Base-by-base conservation (phyloP, 768 basidiomycete genomes). In the Melanogaster broomeanus region DNA sequence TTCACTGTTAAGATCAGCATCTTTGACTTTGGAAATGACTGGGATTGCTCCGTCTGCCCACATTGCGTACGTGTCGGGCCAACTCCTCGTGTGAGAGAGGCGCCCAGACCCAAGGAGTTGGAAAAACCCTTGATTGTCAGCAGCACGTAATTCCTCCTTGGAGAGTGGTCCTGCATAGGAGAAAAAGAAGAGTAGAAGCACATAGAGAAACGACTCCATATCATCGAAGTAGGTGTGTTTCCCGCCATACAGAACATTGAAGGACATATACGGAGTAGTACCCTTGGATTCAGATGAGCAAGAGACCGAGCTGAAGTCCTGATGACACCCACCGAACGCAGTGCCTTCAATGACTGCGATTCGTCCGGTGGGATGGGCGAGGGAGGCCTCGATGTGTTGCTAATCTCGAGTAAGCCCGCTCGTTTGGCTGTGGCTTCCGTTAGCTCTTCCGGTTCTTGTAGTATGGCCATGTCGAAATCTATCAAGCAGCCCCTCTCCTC, bases 241-340 rank as follows among this genome's bases (percentile, higher is more conserved):
- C 6, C 30, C 6, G 31, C 38, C 37, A 2, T 12, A 5, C n/a
- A 51, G 43, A 9, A 45, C 50, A n/a, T 39, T 39, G 12, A 45
- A n/a, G n/a, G 50, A 51, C 43, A 51, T 45, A 27, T 51, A 51
- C 2, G 52, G 52, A 13, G 47, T 43, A 0, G 46, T 56, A 5
- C 51, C 45, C 58, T 47, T 16, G n/a, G 2, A 8, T 8, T 35
- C 4, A 12, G 6, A 13, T 44, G 10, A 44, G 30, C 2, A 21
- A 16, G 28, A 15, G 28, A 3, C 4, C 2, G 31, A 3, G 12
- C 12, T 31, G 9, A 21, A 42, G 27, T 18, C 2, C 18, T 7
- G 13, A 22, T 30, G 24, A 10, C 3, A 34, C 52, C 18, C 21
- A 53, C 52, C 2, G 55, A 51, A 24, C 54, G 30, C 0, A 55